Base-by-base conservation (phyloP, 371 early-diverging fungal species). In the Syncephalastrum sp. region DNA sequence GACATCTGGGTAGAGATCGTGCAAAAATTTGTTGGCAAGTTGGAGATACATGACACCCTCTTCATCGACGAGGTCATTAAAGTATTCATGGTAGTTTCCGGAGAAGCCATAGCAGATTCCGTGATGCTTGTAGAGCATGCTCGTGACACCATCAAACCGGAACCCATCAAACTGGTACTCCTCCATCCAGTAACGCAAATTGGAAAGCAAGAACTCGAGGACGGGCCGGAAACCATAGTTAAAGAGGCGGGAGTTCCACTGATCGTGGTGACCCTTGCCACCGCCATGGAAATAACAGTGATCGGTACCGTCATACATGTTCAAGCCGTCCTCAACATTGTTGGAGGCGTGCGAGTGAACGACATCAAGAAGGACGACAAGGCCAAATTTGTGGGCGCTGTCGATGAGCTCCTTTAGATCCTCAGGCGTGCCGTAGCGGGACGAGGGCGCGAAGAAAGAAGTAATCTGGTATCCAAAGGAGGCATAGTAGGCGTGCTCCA, bases 401-500 rank as follows among this genome's bases (percentile, higher is more conserved):
- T 97, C 98, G 16, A 96, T 86, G 25, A 96, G 72, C 60, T 86
- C 83, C 75, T 83, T 94, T 27, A 96, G 82, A 16, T 94, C 91
- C 65, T 96, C 95, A 4, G 95, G 96, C 4, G 89, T 86, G 43
- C 97, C 98, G 61, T 89, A 97, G 14, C 98, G 89, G 61, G 88
- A 88, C 33, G 94, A 89, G 24, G 88, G 86, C 10, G 96, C 94
- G 72, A 92, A 98, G 71, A 96, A 97, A 55, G 86, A 91, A 29
- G 97, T 95, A 44, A 98, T 96, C 70, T 98, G 97, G 68, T 98
- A 98, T 2, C 98, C 98, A 67, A 97, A 97, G 8, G 90, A 89
- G 41, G 96, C 98, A 66, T 97, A 98, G 72, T 98, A 98, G n/a
- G 97, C 96, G 62, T 98, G 98, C 70, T 98, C 98, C 96, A 96